These are phyloP conservation scores for Sanghuangporus weigelae DNA, from an alignment of 1,284 basidiomycete species.

Conservation along the genomic window DNA sequence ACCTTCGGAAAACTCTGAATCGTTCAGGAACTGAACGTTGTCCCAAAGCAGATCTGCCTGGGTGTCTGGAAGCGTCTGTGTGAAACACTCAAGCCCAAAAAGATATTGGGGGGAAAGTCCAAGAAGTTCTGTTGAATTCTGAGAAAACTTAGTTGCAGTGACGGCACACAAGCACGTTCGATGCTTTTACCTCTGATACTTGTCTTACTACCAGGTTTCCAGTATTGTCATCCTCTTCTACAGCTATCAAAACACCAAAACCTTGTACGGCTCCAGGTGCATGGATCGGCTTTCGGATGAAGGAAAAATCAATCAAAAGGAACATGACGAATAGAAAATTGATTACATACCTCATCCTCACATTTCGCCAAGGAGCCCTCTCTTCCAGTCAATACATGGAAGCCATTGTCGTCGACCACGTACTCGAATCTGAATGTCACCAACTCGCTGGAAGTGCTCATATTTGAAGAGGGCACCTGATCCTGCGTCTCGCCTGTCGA, in stretches of 20 bases:
- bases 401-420: slow-evolving; percentile 61
- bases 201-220: slow-evolving; percentile 67
- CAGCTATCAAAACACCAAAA: slow-evolving; percentile 77
- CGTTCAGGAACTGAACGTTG: slow-evolving; percentile 65
- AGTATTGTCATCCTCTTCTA: slow-evolving; percentile 61
- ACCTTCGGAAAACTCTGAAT: slow-evolving; percentile 36
- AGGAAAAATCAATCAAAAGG: background rate
- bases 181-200: slow-evolving; percentile 66
- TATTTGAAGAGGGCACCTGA: background rate
- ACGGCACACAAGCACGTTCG: background rate
- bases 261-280: slow-evolving; percentile 84
- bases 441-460: slow-evolving; percentile 23
- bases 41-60: slow-evolving; percentile 77
- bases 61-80: slow-evolving; percentile 62
- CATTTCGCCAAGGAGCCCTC: slow-evolving; percentile 68
- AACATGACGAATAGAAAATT: background rate
- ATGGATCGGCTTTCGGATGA: slow-evolving; percentile 59
- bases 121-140: slow-evolving; percentile 65
- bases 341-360: slow-evolving; percentile 67
- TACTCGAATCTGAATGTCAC: slow-evolving; percentile 68
- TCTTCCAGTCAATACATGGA: slow-evolving; percentile 70
- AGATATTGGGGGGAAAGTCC: slow-evolving; percentile 76
- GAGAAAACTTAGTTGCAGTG: slow-evolving; percentile 20
- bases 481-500: slow-evolving; percentile 11
- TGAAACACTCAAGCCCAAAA: slow-evolving; percentile 75